Percentiles rank a stretch among this genome's conserved stretches.
Conservation (phyloP, 1,284 basidiomycete species). For the Sutorius eximius region DNA sequence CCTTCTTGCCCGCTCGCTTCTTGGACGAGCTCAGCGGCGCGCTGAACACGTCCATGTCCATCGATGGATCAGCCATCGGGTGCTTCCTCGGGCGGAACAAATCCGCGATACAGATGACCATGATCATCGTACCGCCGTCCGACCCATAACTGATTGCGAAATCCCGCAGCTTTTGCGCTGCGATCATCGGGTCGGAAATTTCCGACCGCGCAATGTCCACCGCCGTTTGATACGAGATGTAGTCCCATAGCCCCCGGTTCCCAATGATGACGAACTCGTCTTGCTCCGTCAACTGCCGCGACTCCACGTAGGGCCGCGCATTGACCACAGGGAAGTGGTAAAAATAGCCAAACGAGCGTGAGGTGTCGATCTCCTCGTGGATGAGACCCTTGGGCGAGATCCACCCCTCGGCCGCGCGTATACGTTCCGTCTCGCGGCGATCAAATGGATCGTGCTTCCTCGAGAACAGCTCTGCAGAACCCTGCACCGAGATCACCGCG, state of each 20-base stretch:
- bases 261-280: constrained; percentile 98
- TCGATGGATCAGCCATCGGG: constrained; percentile 44
- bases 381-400: constrained; percentile 92
- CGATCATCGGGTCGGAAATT: constrained; percentile 89
- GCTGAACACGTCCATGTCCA: constrained; percentile 43
- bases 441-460: constrained; percentile 91
- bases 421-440: constrained; percentile 80
- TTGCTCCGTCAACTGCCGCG: constrained; percentile 73
- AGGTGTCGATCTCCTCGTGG: constrained; percentile 91
- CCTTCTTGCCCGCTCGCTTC: constrained; percentile 40
- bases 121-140: constrained; percentile 94
- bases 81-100: constrained; percentile 62
- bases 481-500: constrained; percentile 86
- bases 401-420: constrained; percentile 93
- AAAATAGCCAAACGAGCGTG: constrained; percentile 93
- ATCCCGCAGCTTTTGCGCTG: constrained; percentile 95
- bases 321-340: constrained; percentile 91
- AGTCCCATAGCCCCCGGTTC: constrained; percentile 93
- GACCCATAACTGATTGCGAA: constrained; percentile 97
- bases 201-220: constrained; percentile 94
- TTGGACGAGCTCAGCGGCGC: constrained; percentile 38
- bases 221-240: constrained; percentile 92
- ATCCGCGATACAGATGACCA: constrained; percentile 89
- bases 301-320: constrained; percentile 78
- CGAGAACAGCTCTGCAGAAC: constrained; percentile 76